Base-by-base conservation (phyloP, 495 filamentous ascomycete genomes). In the Echria macrotheca region DNA sequence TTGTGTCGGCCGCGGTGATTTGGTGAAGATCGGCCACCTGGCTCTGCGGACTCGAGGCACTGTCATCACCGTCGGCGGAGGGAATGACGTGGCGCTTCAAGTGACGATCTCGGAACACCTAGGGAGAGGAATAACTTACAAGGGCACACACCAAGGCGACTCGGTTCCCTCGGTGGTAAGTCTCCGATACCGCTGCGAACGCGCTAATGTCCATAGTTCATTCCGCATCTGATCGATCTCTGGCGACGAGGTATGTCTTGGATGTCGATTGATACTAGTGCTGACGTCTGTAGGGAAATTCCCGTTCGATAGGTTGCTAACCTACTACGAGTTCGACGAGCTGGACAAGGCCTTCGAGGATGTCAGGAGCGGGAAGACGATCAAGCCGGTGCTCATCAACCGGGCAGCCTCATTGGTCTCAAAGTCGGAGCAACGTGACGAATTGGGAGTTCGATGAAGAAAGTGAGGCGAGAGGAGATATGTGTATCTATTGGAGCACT, bases 91-190 rank as follows among this genome's bases (percentile, higher is more conserved):
- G 14, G 45, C 52, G 5, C 17, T 54, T 18, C 45, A 49, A 24
- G 45, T 54, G 21, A 33, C 52, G 15, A 14, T 49, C 45, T 37
- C 36, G 15, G 15, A 54, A 17, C 52, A 54, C 41, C 26, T 54
- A 22, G 38, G 18, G 10, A 54, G 38, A 12, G 52, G 52, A 7
- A 40, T 44, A 12, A 49, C 46, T 12, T 49, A 42, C 22, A 29
- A 37, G 23, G 52, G 52, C 0, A 54, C 52, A 2, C 52, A 54
- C 40, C 52, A 54, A 24, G 52, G 52, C 9, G 52, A 54, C 18
- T 49, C 39, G 2, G 45, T 54, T 3, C 52, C 52, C 6, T 37
- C 28, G 2, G 26, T 49, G 0, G 49, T 51, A 22, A 22, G 49
- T 44, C 12, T 35, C 18, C 42, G 22, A 10, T 18, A 15, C 5